Evolutionary conservation across 2,329 filamentous ascomycete species (phyloP).

Genomic region (Didymella exigua): DNA sequence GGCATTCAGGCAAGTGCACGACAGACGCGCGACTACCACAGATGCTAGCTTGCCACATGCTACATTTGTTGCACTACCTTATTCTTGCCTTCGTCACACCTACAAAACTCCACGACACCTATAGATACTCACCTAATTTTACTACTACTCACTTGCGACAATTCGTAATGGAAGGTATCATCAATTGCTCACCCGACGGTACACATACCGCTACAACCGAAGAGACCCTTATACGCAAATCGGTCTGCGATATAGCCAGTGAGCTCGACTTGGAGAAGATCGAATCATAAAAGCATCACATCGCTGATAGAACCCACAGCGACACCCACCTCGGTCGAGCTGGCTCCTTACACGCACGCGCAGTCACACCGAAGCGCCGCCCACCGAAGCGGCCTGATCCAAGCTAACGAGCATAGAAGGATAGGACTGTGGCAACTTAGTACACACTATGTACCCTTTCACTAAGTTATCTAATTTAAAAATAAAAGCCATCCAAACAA

Average conservation of each 20-base stretch:
- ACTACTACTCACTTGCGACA: no score
- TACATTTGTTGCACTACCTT: background rate
- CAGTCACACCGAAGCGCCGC: conserved; percentile 60
- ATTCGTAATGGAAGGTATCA: no score
- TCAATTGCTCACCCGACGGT: no score
- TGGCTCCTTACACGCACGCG: conserved; percentile 65
- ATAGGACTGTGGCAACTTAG: background rate
- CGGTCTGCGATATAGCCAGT: background rate
- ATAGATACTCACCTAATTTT: no score
- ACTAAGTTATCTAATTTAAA: background rate
- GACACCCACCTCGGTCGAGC: conserved; percentile 65
- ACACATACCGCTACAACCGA: background rate
- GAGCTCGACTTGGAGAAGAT: background rate
- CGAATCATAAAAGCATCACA: conserved; percentile 31
- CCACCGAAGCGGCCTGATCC: conserved; percentile 61
- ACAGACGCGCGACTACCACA: background rate
- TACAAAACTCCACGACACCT: background rate
- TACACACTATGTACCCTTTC: background rate
- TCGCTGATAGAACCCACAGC: conserved; percentile 48
- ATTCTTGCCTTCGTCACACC: background rate
- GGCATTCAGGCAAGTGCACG: background rate
- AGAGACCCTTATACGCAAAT: background rate
- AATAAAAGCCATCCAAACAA: background rate
- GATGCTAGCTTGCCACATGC: background rate
- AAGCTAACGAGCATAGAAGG: background rate